Percentiles rank a stretch among this genome's conserved stretches.
Conservation (phyloP, 2,329 filamentous ascomycete genomes). For the Neurospora sp. region DNA sequence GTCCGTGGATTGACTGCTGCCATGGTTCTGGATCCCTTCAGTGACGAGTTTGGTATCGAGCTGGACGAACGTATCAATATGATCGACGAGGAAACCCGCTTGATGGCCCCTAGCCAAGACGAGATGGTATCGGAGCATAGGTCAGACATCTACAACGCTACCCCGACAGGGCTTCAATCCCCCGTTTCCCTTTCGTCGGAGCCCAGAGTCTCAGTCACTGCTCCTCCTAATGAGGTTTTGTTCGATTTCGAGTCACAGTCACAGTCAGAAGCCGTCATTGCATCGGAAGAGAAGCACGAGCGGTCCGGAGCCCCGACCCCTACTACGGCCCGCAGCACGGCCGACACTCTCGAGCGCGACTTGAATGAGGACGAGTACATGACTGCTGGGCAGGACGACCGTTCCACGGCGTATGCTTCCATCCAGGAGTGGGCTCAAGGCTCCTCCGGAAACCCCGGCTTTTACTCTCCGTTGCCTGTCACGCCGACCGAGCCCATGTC, state of each 20-base stretch:
- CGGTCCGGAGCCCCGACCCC: slow-evolving; percentile 2
- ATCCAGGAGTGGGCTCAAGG: slow-evolving; percentile 57
- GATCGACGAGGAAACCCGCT: slow-evolving; percentile 13
- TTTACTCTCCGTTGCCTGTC: slow-evolving; percentile 51
- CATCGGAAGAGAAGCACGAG: background rate
- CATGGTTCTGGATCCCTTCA: slow-evolving; percentile 49
- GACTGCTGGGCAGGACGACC: slow-evolving; percentile 39
- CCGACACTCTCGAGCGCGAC: slow-evolving; percentile 26
- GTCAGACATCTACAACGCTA: slow-evolving; percentile 43
- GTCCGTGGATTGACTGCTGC: slow-evolving; percentile 36
- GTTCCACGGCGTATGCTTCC: slow-evolving; percentile 42
- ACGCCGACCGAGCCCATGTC: slow-evolving; percentile 40
- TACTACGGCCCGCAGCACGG: slow-evolving; percentile 6
- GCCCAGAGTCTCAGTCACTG: slow-evolving; percentile 5
- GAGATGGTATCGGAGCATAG: slow-evolving; percentile 32
- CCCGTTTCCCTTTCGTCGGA: slow-evolving; percentile 6
- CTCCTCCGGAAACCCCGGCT: slow-evolving; percentile 32
- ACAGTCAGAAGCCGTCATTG: background rate
- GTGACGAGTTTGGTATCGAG: slow-evolving; percentile 46
- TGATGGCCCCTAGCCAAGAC: slow-evolving; percentile 35
- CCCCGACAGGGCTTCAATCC: slow-evolving; percentile 16
- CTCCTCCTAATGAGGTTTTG: slow-evolving; percentile 3
- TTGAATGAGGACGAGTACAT: slow-evolving; percentile 39
- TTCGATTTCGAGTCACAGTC: slow-evolving; percentile 15
- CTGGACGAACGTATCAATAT: slow-evolving; percentile 33